Percentiles rank a stretch among this genome's conserved stretches.
phyloP scores from a whole-genome alignment of 2,329 filamentous ascomycete species.

The Talaromyces albobiverticillius region DNA sequence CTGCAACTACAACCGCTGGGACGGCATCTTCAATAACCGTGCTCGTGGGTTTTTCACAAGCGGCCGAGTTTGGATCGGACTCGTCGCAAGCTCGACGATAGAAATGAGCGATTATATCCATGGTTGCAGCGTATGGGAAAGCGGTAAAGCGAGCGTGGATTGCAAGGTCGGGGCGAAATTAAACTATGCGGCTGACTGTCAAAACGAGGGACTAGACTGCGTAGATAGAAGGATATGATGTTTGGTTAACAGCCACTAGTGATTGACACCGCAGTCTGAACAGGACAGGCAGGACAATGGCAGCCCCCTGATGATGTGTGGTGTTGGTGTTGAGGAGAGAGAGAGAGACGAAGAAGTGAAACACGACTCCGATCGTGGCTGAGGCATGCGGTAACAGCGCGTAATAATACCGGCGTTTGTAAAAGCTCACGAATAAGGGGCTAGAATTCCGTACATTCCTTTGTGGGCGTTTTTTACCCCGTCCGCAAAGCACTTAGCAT shows the following conservation, averaged over 20 bases:
- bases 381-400: background rate
- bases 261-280: too few relatives aligned
- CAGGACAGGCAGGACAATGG: too few relatives aligned
- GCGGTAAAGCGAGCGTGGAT: background rate
- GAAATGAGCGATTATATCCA: conserved; percentile 6
- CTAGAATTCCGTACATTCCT: background rate
- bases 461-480: too few relatives aligned
- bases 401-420: background rate
- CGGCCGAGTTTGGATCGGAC: conserved; percentile 4
- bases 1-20: conserved; percentile 11
- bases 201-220: too few relatives aligned
- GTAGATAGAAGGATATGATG: too few relatives aligned
- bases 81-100: conserved; percentile 13
- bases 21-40: conserved; percentile 12
- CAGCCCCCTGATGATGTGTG: too few relatives aligned
- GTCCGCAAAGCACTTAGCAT: too few relatives aligned
- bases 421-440: background rate
- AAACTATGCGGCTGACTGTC: too few relatives aligned
- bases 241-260: too few relatives aligned
- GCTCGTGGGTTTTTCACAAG: conserved; percentile 16
- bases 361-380: background rate
- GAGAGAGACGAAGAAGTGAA: background rate
- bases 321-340: background rate
- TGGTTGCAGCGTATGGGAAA: background rate
- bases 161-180: background rate